Evolutionary conservation across 805 yeast species (phyloP).

Genomic region (Wickerhamomyces strasburgensis): DNA sequence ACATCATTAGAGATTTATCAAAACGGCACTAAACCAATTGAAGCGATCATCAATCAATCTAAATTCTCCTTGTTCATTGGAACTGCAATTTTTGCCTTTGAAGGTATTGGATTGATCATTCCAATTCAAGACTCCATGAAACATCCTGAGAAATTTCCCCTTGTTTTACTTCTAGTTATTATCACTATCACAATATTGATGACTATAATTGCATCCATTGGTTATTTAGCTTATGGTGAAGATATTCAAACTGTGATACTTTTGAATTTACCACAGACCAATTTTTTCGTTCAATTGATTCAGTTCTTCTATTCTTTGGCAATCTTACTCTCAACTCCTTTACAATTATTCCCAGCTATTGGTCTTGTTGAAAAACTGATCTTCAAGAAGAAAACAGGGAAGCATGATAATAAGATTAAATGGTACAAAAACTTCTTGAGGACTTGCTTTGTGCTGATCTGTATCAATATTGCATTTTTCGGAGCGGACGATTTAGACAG

Average conservation of each 20-base stretch:
- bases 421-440: constrained; percentile 66
- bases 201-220: constrained; percentile 58
- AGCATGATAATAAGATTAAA: constrained; percentile 44
- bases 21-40: constrained; percentile 48
- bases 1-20: constrained; percentile 40
- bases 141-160: constrained; percentile 67
- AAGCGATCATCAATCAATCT: constrained; percentile 44
- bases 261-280: constrained; percentile 64
- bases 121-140: constrained; percentile 82
- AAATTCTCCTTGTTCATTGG: constrained; percentile 74
- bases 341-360: constrained; percentile 76
- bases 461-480: constrained; percentile 54
- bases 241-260: constrained; percentile 62
- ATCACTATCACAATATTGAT: constrained; percentile 58
- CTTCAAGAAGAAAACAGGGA: constrained; percentile 55
- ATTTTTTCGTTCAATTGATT: constrained; percentile 54
- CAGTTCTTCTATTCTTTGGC: constrained; percentile 73
- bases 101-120: constrained; percentile 77
- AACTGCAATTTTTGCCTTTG: constrained; percentile 83
- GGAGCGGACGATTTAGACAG: constrained; percentile 68
- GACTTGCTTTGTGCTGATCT: constrained; percentile 44
- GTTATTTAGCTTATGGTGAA: constrained; percentile 67
- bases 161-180: constrained; percentile 57
- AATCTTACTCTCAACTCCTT: constrained; percentile 72
- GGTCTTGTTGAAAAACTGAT: constrained; percentile 63